A percentile compares a stretch with the other conserved stretches of the same genome.
phyloP scores from a whole-genome alignment of 2,329 filamentous ascomycete genomes.

The Aspergillus pseudonomiae region DNA sequence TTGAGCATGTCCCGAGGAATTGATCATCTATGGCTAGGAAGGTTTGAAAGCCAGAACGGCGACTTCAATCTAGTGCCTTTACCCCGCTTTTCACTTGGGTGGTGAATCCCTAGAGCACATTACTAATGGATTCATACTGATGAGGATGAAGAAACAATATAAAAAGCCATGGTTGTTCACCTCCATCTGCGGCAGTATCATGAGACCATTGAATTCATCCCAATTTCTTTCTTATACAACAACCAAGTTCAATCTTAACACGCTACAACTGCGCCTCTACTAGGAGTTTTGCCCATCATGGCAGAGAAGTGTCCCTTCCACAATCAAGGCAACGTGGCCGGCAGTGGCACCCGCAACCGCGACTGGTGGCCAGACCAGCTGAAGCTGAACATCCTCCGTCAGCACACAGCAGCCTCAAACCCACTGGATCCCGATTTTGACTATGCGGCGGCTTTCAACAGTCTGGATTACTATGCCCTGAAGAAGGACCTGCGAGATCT shows the following conservation, averaged over 20 bases:
- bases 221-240: neutral
- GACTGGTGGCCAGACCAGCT: conserved; percentile 77
- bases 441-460: conserved; percentile 73
- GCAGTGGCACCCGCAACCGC: conserved; percentile 67
- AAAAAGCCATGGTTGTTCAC: neutral
- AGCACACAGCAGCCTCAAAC: conserved; percentile 66
- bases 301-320: conserved; percentile 33
- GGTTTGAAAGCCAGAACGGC: neutral
- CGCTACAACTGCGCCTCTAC: neutral
- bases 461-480: conserved; percentile 68
- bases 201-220: neutral
- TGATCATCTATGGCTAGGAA: neutral
- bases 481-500: conserved; percentile 73
- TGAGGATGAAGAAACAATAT: neutral
- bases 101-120: neutral
- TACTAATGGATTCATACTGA: neutral
- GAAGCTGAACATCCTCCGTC: conserved; percentile 72
- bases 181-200: neutral
- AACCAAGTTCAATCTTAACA: neutral
- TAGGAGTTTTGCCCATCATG: conserved; percentile 22
- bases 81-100: neutral
- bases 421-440: conserved; percentile 69
- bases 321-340: conserved; percentile 43
- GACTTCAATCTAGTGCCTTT: neutral
- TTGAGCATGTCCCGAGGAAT: neutral